Evolutionary conservation across 75 land plant genomes (phyloP).

Genomic region (Pinus taeda): DNA sequence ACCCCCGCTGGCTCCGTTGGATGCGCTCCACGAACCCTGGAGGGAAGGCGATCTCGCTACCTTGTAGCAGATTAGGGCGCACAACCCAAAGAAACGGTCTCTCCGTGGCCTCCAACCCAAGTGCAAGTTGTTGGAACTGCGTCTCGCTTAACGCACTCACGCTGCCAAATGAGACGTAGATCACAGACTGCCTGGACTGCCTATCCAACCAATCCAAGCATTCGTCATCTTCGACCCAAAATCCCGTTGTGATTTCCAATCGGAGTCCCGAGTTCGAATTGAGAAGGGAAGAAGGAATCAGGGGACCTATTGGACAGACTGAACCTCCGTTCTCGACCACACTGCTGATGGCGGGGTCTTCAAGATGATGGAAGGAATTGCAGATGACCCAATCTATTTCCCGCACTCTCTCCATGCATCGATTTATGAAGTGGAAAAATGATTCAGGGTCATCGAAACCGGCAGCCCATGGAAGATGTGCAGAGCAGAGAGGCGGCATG

Average conservation of each 20-base stretch:
- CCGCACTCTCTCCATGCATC: no score
- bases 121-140: conserved; percentile 48
- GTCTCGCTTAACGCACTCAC: conserved; percentile 9
- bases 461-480: not conserved
- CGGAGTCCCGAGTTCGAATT: not conserved
- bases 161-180: conserved; percentile 71
- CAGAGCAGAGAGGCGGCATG: not conserved
- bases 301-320: not conserved
- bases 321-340: not conserved
- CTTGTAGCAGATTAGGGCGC: conserved; percentile 20
- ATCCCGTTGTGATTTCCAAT: no score
- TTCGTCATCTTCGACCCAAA: conserved; percentile 6
- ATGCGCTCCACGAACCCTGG: conserved; percentile 16
- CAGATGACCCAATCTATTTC: not conserved
- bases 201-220: conserved; percentile 45
- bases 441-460: not conserved
- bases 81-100: conserved; percentile 46
- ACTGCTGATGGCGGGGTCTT: not conserved
- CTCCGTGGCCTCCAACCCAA: conserved; percentile 23
- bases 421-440: not conserved
- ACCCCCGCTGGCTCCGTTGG: not conserved
- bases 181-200: conserved; percentile 27
- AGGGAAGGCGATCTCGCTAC: conserved; percentile 5
- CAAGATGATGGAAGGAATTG: not conserved
- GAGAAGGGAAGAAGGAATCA: not conserved